These are phyloP conservation scores for Leccinum longicurvipes DNA, from an alignment of 768 basidiomycete genomes.

Conservation along the genomic window DNA sequence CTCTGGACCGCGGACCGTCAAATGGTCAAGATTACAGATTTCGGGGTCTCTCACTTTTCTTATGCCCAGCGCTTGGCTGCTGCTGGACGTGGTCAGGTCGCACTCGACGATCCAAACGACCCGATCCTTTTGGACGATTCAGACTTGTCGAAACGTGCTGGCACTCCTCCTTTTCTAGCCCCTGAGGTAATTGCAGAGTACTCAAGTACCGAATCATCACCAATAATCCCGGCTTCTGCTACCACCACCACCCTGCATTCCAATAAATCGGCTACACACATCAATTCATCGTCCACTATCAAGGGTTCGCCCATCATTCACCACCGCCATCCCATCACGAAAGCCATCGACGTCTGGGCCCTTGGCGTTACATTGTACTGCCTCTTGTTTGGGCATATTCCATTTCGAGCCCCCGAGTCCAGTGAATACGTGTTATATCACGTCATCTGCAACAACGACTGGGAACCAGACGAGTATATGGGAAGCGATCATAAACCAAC, in stretches of 20 bases:
- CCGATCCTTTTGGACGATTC: conserved; percentile 77
- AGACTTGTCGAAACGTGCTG: conserved; percentile 86
- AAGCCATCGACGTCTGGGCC: conserved; percentile 97
- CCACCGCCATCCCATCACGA: conserved; percentile 63
- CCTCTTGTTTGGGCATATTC: conserved; percentile 82
- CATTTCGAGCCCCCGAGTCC: conserved; percentile 58
- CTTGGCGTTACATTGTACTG: conserved; percentile 95
- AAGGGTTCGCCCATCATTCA: conserved; percentile 22
- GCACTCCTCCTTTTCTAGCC: conserved; percentile 94
- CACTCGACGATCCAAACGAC: conserved; percentile 48
- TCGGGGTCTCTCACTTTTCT: conserved; percentile 96
- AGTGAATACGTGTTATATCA: conserved; percentile 78
- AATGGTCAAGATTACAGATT: conserved; percentile 95
- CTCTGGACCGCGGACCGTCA: conserved; percentile 84
- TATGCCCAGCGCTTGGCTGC: conserved; percentile 79
- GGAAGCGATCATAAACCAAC: conserved; percentile 66
- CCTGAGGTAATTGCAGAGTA: conserved; percentile 88
- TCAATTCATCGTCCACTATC: conserved; percentile 29
- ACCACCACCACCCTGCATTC: conserved; percentile 31
- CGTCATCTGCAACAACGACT: conserved; percentile 75
- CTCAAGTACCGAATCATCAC: conserved; percentile 34
- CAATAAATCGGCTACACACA: conserved; percentile 27
- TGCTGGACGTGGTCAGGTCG: conserved; percentile 40
- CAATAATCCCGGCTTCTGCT: conserved; percentile 31
- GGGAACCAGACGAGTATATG: conserved; percentile 64